phyloP scores from a whole-genome alignment of 495 filamentous ascomycete species.

The Pseudotulostoma volvatum region DNA sequence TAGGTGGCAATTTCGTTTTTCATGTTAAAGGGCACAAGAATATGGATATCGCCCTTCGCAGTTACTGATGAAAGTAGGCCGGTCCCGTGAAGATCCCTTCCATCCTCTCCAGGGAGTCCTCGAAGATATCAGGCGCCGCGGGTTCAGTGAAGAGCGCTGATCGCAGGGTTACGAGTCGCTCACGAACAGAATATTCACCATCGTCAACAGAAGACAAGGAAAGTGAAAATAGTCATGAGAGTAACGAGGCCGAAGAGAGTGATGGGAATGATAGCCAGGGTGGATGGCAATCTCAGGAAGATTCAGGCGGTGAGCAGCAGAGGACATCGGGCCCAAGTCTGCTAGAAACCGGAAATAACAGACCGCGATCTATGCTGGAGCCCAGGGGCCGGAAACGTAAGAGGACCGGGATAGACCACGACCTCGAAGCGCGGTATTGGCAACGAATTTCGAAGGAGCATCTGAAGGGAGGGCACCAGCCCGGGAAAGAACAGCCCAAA shows the following conservation, averaged over 20 bases:
- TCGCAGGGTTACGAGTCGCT: conserved; percentile 2
- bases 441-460: conserved; percentile 48
- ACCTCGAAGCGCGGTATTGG: conserved; percentile 72
- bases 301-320: conserved; percentile 26
- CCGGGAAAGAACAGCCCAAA: conserved; percentile 5
- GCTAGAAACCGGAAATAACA: not conserved
- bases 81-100: conserved; percentile 45
- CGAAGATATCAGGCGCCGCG: conserved; percentile 9
- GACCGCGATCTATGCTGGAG: conserved; percentile 11
- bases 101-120: conserved; percentile 29
- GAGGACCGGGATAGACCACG: conserved; percentile 48
- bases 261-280: not conserved
- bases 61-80: no score
- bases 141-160: conserved; percentile 8
- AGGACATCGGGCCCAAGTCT: conserved; percentile 10
- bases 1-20: no score
- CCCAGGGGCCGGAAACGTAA: conserved; percentile 56
- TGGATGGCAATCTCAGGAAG: conserved; percentile 13
- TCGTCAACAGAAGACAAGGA: conserved; percentile 23
- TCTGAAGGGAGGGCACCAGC: conserved; percentile 30
- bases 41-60: no score
- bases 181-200: no score
- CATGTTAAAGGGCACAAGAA: no score
- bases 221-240: conserved; percentile 13
- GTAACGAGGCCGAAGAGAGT: conserved; percentile 5